A percentile compares a stretch with the other conserved stretches of the same genome.
Conservation (phyloP, 192 early-diverging fungal genomes). For the Chytriomyces sp. region DNA sequence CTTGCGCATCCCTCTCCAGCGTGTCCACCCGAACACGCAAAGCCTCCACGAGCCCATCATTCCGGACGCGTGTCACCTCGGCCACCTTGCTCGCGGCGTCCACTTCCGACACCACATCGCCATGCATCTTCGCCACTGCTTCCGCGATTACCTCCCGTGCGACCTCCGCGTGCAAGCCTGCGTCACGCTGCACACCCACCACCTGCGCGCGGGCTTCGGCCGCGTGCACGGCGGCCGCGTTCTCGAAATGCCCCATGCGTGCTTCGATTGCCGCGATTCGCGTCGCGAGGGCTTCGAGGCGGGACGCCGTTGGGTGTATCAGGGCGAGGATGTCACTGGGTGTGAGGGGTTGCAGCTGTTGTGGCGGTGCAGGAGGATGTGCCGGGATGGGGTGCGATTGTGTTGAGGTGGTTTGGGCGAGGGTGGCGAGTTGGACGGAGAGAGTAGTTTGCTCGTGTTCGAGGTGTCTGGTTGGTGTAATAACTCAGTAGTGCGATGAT, state of each 20-base stretch:
- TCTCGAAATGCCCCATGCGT: too few relatives aligned
- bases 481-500: too few relatives aligned
- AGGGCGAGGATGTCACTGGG: background rate
- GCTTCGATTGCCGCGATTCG: too few relatives aligned
- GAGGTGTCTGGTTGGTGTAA: background rate
- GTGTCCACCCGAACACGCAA: background rate
- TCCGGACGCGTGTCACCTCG: background rate
- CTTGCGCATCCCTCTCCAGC: background rate
- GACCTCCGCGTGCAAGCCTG: too few relatives aligned
- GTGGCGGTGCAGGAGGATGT: constrained; percentile 4
- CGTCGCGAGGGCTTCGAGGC: background rate
- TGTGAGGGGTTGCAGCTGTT: background rate
- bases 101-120: background rate
- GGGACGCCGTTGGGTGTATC: background rate
- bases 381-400: background rate
- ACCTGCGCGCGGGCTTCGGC: too few relatives aligned
- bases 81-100: background rate
- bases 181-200: too few relatives aligned
- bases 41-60: background rate
- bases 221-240: too few relatives aligned
- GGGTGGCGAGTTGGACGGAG: background rate
- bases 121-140: background rate
- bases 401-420: background rate
- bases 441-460: background rate
- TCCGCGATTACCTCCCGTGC: too few relatives aligned